A percentile compares a stretch with the other conserved stretches of the same genome.
Evolutionary conservation across 2,329 filamentous ascomycete genomes (phyloP).

Genomic region (Phoma sp.): DNA sequence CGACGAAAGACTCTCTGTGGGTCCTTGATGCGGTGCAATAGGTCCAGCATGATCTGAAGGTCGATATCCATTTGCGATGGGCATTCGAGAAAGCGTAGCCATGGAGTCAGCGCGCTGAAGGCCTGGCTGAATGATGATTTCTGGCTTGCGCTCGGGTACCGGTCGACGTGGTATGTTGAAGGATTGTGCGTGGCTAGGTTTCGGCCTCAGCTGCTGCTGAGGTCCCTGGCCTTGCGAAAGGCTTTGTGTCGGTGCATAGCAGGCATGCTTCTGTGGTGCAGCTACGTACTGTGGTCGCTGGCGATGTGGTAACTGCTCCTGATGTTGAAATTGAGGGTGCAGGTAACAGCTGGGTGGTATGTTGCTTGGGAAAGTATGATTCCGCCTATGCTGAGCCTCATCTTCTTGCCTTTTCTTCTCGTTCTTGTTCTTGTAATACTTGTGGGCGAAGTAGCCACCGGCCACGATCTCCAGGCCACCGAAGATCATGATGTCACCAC

Average conservation of each 20-base stretch:
- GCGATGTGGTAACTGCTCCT: constrained; percentile 23
- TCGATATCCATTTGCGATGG: constrained; percentile 40
- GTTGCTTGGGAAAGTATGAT: constrained; percentile 38
- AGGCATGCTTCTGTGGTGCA: constrained; percentile 37
- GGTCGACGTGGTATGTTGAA: constrained; percentile 38
- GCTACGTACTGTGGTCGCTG: constrained; percentile 18
- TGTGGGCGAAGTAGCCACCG: constrained; percentile 44
- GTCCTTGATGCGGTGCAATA: constrained; percentile 19
- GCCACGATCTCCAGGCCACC: constrained; percentile 48
- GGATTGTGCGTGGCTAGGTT: constrained; percentile 27
- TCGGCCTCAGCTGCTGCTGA: constrained; percentile 6
- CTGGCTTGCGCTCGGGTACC: constrained; percentile 31
- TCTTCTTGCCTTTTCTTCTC: constrained; percentile 36
- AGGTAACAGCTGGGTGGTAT: constrained; percentile 21
- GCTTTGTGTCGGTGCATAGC: constrained; percentile 22
- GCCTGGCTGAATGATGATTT: constrained; percentile 37
- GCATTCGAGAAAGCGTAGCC: constrained; percentile 43
- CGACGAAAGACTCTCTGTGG: constrained; percentile 19
- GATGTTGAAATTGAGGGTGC: constrained; percentile 14
- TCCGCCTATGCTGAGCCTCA: constrained; percentile 32
- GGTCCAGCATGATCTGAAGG: constrained; percentile 22
- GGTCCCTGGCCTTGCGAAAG: constrained; percentile 16
- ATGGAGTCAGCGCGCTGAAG: constrained; percentile 42
- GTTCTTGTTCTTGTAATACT: constrained; percentile 44
- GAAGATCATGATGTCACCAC: constrained; percentile 43